Evolutionary conservation across 805 yeast genomes (phyloP).

Genomic region (Lipomyces lipofer): DNA sequence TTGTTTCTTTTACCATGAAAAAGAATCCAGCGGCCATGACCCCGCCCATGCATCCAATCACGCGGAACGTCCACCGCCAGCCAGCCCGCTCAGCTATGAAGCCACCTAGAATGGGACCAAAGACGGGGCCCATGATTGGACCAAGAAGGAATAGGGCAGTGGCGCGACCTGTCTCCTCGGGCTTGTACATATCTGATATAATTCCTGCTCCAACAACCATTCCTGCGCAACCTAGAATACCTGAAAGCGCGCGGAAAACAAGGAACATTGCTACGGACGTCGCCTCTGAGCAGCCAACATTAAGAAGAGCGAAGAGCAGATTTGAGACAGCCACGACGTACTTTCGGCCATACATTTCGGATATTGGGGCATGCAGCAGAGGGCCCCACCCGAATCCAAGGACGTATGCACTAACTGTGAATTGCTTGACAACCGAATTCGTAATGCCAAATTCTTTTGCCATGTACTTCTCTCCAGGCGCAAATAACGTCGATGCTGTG

Average conservation of each 20-base stretch:
- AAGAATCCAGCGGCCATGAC: slow-evolving; percentile 22
- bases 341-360: slow-evolving; percentile 29
- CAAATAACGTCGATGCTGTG: slow-evolving; percentile 24
- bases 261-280: slow-evolving; percentile 17
- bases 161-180: slow-evolving; percentile 24
- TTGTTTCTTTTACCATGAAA: slow-evolving; percentile 73
- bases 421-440: slow-evolving; percentile 15
- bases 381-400: slow-evolving; percentile 32
- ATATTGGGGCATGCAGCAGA: slow-evolving; percentile 26
- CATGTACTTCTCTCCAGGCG: slow-evolving; percentile 31
- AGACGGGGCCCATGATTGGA: slow-evolving; percentile 47
- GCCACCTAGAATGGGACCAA: slow-evolving; percentile 64
- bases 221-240: slow-evolving; percentile 29
- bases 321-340: slow-evolving; percentile 21
- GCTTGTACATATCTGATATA: slow-evolving; percentile 24
- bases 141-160: slow-evolving; percentile 23
- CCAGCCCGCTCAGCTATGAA: slow-evolving; percentile 57
- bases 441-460: slow-evolving; percentile 40
- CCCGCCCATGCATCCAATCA: slow-evolving; percentile 39
- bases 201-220: slow-evolving; percentile 30
- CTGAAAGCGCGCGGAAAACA: slow-evolving; percentile 23
- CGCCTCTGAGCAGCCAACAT: slow-evolving; percentile 29
- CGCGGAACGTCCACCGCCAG: slow-evolving; percentile 77
- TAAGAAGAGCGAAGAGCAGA: slow-evolving; percentile 16
- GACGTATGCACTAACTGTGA: slow-evolving; percentile 25